Evolutionary conservation across 2,329 filamentous ascomycete genomes (phyloP).

Genomic region (Colletotrichum magnum): DNA sequence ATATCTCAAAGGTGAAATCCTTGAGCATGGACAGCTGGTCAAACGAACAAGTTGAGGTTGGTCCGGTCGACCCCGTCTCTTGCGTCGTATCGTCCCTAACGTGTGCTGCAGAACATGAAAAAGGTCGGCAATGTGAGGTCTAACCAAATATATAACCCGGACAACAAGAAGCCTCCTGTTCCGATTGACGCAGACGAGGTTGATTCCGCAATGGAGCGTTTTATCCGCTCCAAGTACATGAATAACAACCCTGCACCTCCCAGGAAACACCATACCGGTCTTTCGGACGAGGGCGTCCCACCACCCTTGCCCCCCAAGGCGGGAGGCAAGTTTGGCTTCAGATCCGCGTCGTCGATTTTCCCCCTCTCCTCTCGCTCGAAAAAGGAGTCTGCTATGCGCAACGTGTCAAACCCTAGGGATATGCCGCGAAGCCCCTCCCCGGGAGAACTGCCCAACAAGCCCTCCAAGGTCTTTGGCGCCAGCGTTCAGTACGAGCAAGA

Average conservation of each 20-base stretch:
- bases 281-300: constrained; percentile 70
- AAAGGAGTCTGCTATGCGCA: constrained; percentile 60
- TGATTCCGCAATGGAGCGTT: constrained; percentile 94
- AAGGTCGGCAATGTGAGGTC: constrained; percentile 87
- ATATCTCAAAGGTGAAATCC: constrained; percentile 99
- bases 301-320: constrained; percentile 76
- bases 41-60: constrained; percentile 94
- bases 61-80: constrained; percentile 46
- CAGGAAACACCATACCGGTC: constrained; percentile 59
- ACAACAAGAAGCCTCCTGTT: constrained; percentile 84
- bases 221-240: constrained; percentile 95
- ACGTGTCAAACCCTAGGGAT: constrained; percentile 43
- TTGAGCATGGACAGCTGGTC: constrained; percentile 99
- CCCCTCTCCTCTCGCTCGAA: constrained; percentile 73
- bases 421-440: constrained; percentile 52
- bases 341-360: constrained; percentile 77
- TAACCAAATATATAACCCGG: constrained; percentile 91
- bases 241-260: constrained; percentile 60
- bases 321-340: constrained; percentile 72
- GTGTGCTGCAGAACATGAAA: constrained; percentile 84
- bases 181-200: constrained; percentile 93
- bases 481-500: constrained; percentile 71
- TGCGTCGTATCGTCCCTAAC: constrained; percentile 1
- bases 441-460: constrained; percentile 69
- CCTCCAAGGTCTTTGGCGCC: constrained; percentile 78